Base-by-base conservation (phyloP, 495 filamentous ascomycete genomes). In the Parathielavia appendiculata region DNA sequence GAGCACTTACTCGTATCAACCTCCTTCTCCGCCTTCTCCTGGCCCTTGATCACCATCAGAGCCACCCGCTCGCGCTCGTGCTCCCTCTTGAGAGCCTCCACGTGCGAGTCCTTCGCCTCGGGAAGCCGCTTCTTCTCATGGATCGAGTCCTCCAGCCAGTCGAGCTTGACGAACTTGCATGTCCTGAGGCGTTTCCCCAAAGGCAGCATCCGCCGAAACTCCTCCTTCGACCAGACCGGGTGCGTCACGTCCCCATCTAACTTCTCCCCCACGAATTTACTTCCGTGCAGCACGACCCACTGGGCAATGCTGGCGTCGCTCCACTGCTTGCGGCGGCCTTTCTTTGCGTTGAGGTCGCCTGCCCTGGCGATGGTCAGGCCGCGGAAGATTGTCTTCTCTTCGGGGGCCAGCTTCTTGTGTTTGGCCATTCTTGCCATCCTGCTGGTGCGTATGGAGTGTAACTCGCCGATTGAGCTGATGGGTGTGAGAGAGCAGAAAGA, bases 141-240 rank as follows among this genome's bases (percentile, higher is more conserved):
- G 12, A 70, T 63, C 1, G 67, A 73, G 19, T 73, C 71, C 47
- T 76, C 72, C 19, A 78, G 66, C 74, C 74, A 76, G 61, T 76
- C 73, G 11, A 59, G 39, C 9, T 58, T 65, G 16, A 78, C 70
- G 4, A 78, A 55, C 7, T 68, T 43, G 19, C 59, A 61, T n/a
- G 14, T 48, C 36, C 62, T 64, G 16, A 22, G 35, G 2, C 58
- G 51, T 26, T 53, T 51, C 22, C 44, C 44, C 20, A 53, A 22
- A 19, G 23, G 43, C 4, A n/a, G 5, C 14, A 9, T 59, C 52
- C 71, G 56, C 39, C 34, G 2, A 34, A 70, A 72, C 44, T 71
- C 67, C 35, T 62, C 57, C n/a, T 36, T 13, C 0, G 70, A 65
- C 48, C 72, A 73, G 8, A 78, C 54, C 0, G 76, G 59, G 46